Base-by-base conservation (phyloP, 768 basidiomycete species). In the Russula virescens region DNA sequence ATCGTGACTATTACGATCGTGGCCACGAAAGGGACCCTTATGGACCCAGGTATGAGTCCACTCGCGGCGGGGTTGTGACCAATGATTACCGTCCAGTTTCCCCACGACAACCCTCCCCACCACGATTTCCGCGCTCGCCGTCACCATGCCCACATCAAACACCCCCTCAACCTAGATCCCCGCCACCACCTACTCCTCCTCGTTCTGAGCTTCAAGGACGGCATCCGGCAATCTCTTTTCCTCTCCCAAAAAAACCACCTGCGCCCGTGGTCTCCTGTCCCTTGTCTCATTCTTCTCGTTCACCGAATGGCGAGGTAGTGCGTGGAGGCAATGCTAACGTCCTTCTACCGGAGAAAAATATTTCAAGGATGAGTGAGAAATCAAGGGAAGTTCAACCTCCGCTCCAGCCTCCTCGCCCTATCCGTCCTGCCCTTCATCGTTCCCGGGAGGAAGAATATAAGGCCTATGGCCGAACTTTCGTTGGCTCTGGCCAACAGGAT, bases 401-500 rank as follows among this genome's bases (percentile, higher is more conserved):
- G 49, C 52, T n/a, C 42, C 57, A 31, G 25, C 31, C 75, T 73
- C 69, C 66, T 55, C 61, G 61, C 23, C 63, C 60, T 60, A 79
- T 75, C 65, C 80, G 78, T 19, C 76, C 75, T 35, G 77, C 77
- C 1, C 73, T 79, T 10, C 78, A 78, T 31, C 79, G 88, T 57
- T 75, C 86, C 11, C 74, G 77, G 40, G 82, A 87, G 64, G 82
- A 88, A 61, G 91, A 94, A 68, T 73, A 79, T 65, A 77, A 78
- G 49, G 85, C 83, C 0, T 93, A 90, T 71, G 86, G 88, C 38
- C 79, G 82, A 59, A 73, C 73, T 18, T 90, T 94, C 69, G 75
- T 76, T 42, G 87, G 92, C 6, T 87, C 87, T 73, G 88, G 89
- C 10, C 71, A 77, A 59, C 82, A 94, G 65, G 75, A 75, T 18